phyloP scores from a whole-genome alignment of 2,329 filamentous ascomycete species.

The Cyphellophora europaea region DNA sequence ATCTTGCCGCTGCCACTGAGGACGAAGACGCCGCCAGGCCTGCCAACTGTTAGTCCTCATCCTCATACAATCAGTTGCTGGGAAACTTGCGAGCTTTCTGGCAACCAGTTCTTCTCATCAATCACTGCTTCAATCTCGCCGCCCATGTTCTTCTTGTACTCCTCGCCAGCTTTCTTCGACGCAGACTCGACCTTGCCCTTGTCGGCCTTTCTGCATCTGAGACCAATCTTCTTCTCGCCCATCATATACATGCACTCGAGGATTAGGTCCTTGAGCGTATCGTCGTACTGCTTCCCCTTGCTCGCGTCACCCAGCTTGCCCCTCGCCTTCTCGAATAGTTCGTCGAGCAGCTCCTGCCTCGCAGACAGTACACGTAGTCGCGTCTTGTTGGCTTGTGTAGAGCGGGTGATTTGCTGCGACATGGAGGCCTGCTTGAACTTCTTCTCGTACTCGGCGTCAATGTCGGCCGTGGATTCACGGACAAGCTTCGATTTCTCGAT shows the following conservation, averaged over 20 bases:
- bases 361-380: conserved; percentile 79
- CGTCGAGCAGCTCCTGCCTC: conserved; percentile 82
- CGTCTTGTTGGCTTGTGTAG: conserved; percentile 92
- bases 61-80: background rate
- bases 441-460: conserved; percentile 91
- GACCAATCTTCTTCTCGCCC: conserved; percentile 64
- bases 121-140: conserved; percentile 61
- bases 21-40: conserved; percentile 73
- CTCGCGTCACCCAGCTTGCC: conserved; percentile 60
- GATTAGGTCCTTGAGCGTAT: conserved; percentile 67
- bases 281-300: conserved; percentile 66
- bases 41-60: conserved; percentile 29
- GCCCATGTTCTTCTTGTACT: conserved; percentile 72
- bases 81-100: conserved; percentile 68
- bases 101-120: conserved; percentile 69
- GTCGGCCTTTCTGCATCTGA: conserved; percentile 74
- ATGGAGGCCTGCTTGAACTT: conserved; percentile 98
- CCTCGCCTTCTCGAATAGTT: conserved; percentile 73
- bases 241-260: conserved; percentile 86
- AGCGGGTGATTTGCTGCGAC: conserved; percentile 97
- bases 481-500: conserved; percentile 99
- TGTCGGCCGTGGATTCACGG: conserved; percentile 84
- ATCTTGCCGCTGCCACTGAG: conserved; percentile 84
- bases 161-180: conserved; percentile 62
- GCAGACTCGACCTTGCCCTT: conserved; percentile 67